These are phyloP conservation scores for Quercus lobata DNA, from an alignment of 331 rosid species.

Conservation along the genomic window DNA sequence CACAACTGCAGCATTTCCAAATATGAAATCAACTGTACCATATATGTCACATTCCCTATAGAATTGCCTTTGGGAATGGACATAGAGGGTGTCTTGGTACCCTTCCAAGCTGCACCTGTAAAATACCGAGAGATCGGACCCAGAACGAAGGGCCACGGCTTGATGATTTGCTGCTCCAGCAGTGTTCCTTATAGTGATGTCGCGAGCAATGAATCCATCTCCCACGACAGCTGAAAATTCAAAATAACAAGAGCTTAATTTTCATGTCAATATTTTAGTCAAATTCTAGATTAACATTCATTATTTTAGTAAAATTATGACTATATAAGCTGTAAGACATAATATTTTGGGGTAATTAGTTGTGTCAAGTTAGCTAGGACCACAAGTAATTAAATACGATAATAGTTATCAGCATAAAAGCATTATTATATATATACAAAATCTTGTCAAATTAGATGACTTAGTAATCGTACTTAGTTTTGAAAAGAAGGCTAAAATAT, in stretches of 20 bases:
- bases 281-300: neutral
- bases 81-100: constrained; percentile 80
- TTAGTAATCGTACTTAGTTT: too few species aligned
- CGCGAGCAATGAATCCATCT: constrained; percentile 72
- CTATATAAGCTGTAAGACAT: too few species aligned
- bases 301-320: too few species aligned
- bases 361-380: too few species aligned
- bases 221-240: constrained; percentile 53
- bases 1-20: constrained; percentile 60
- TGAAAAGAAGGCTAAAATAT: too few species aligned
- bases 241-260: neutral
- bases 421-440: too few species aligned
- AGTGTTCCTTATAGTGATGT: constrained; percentile 75
- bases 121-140: constrained; percentile 76
- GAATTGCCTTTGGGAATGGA: constrained; percentile 67
- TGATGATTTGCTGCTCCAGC: constrained; percentile 77
- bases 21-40: constrained; percentile 82
- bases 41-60: constrained; percentile 67
- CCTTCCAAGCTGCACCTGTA: constrained; percentile 80
- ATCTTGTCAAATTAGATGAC: too few species aligned
- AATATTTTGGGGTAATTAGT: too few species aligned
- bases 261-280: neutral
- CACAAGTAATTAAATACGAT: too few species aligned
- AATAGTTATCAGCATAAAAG: too few species aligned
- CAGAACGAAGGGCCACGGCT: constrained; percentile 86